Evolutionary conservation across 148 eudicot species (phyloP), one percentile per base, ranked within the genome.

Genomic region (Arbutus unedo): DNA sequence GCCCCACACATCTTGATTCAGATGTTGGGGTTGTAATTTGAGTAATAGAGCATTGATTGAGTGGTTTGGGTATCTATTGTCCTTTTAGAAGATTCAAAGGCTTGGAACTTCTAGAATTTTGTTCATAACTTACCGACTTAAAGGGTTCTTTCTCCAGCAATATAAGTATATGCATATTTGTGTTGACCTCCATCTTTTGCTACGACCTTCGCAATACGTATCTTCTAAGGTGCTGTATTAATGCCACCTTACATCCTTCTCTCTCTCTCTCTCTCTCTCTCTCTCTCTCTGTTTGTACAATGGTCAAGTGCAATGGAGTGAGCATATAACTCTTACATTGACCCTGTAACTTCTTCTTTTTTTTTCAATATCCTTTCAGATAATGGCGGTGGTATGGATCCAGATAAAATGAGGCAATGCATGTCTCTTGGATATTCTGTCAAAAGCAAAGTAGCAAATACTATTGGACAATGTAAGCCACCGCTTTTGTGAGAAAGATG

Each of bases 371-470:
- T 76, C 50, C 71, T 51, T 80, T 80, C 82, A 95, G 99, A 96
- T 89, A 89, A 96, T 89, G 99, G 99, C 51, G 98, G 99, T 82
- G 99, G 99, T 47, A 96, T 96, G 99, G 90, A 91, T 79, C 98
- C 97, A 8, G 94, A 94, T 45, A 92, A 91, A 86, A 79, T 96
- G 92, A 93, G 99, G 51, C 95, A 91, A 74, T 96, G 99, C 87
- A 94, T 96, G 95, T 96, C 99, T 64, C 91, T 96, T 50, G 99
- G 99, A 18, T 96, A 96, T 85, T 96, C 99, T 75, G 89, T 81
- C 19, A 96, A 96, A 88, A 93, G 95, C 90, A 94, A 94, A 88
- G 66, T 92, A 80, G 92, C 95, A 4, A 87, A 94, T 85, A 94
- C 98, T 16, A 96, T 96, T 76, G 99, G 98, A 47, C 98, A 96